phyloP scores from a whole-genome alignment of 768 basidiomycete species.

The Amylocystis lapponica region DNA sequence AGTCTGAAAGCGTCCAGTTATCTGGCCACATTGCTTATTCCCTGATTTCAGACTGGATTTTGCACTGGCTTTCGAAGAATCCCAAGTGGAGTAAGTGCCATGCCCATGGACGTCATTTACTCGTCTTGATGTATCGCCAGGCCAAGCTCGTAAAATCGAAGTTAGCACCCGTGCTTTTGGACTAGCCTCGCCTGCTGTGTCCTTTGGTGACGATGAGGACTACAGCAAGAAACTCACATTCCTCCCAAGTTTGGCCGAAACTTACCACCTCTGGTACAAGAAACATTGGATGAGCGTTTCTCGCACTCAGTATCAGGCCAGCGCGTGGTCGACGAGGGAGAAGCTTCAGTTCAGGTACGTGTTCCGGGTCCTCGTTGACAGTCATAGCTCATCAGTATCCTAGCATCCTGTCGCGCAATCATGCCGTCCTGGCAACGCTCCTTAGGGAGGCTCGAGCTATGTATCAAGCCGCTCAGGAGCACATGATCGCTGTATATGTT shows the following conservation, averaged over 20 bases:
- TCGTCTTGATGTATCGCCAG: conserved; percentile 6
- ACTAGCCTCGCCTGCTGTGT: conserved; percentile 26
- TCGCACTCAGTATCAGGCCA: conserved; percentile 31
- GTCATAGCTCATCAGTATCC: background rate
- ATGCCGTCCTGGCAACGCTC: conserved; percentile 42
- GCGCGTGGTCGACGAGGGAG: conserved; percentile 34
- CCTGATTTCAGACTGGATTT: conserved; percentile 73
- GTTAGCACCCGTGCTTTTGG: conserved; percentile 41
- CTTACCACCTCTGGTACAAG: conserved; percentile 45
- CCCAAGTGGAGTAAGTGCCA: conserved; percentile 48
- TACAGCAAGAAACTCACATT: background rate
- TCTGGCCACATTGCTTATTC: no score
- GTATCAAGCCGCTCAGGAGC: conserved; percentile 46
- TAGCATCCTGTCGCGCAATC: conserved; percentile 47
- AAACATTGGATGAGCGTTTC: conserved; percentile 23
- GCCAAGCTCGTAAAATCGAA: conserved; percentile 43
- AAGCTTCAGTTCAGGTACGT: conserved; percentile 39
- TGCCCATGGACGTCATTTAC: background rate
- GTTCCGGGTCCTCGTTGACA: background rate
- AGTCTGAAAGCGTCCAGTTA: background rate
- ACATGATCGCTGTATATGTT: conserved; percentile 48
- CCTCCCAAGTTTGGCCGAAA: conserved; percentile 9
- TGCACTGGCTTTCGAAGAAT: conserved; percentile 61
- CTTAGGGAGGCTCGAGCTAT: conserved; percentile 47
- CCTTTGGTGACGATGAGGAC: conserved; percentile 12